Evolutionary conservation across 768 basidiomycete genomes (phyloP).

Genomic region (Neoboletus subvelutipes): DNA sequence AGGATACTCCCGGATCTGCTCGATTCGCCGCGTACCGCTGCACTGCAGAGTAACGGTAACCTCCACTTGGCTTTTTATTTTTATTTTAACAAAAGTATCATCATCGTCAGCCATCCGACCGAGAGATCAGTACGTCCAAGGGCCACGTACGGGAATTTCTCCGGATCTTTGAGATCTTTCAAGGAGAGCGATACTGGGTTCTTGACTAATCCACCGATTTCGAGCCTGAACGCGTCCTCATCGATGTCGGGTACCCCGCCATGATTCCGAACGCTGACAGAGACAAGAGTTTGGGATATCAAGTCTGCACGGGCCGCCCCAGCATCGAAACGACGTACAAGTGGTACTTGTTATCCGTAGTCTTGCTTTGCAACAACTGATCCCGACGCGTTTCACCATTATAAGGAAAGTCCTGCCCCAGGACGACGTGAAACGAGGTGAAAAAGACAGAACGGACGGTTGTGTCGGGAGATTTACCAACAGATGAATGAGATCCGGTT

Average conservation of each 20-base stretch:
- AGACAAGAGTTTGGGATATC: background rate
- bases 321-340: constrained; percentile 38
- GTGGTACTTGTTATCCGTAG: constrained; percentile 50
- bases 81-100: too few relatives aligned
- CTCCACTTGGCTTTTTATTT: constrained; percentile 43
- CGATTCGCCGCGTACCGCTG: constrained; percentile 51
- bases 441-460: background rate
- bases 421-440: background rate
- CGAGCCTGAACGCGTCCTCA: constrained; percentile 44
- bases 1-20: constrained; percentile 52
- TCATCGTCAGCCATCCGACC: background rate
- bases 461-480: constrained; percentile 20
- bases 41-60: constrained; percentile 56
- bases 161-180: constrained; percentile 47
- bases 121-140: background rate
- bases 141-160: constrained; percentile 44
- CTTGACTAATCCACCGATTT: constrained; percentile 53
- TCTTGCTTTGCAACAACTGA: constrained; percentile 43
- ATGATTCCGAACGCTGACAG: constrained; percentile 49
- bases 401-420: constrained; percentile 48
- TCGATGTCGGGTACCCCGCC: constrained; percentile 52
- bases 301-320: background rate
- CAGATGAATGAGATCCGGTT: constrained; percentile 49
- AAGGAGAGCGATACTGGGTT: constrained; percentile 42
- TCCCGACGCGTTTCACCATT: constrained; percentile 51